Base-by-base conservation (phyloP, 73 alveolate genomes). In the Strombidium stylifer region DNA sequence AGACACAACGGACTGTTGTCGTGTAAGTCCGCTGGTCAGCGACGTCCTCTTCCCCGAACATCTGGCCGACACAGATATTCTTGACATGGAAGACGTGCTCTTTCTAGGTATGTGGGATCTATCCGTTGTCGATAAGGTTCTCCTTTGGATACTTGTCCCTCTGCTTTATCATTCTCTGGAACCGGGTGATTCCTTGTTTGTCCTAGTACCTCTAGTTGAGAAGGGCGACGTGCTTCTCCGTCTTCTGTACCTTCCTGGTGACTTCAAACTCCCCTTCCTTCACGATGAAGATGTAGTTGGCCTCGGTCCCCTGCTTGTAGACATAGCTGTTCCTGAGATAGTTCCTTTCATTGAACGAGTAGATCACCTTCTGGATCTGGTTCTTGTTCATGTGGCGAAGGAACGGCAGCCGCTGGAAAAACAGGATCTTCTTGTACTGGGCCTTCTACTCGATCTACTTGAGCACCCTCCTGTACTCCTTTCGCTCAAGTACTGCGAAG, bases 231-330 rank as follows among this genome's bases (percentile, higher is more conserved):
- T n/a, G n/a, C n/a, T n/a, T n/a, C n/a, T n/a, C n/a, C n/a, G n/a
- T n/a, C 27, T 51, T 70, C 18, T 25, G 35, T 4, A 70, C 51
- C 31, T 64, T 61, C 66, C 46, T 68, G 32, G 60, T 40, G 14
- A 77, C 69, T 18, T 70, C 73, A 34, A 77, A 65, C 25, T 77
- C 89, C 30, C 89, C 89, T n/a, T 68, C 57, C 35, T 47, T 51
- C 5, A 77, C 54, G 11, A 77, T 40, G 56, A 61, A 77, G 20
- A 67, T 51, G 26, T 50, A 46, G 25, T 40, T 47, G 31, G 55
- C 36, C 20, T 32, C 28, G 8, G 21, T 54, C 12, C 89, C 89
- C 46, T 68, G 78, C 18, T 19, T 53, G 14, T 50, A n/a, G 11
- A 77, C 45, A 27, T 53, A 19, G 25, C 54, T 27, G 14, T 61